A percentile compares a stretch with the other conserved stretches of the same genome.
phyloP scores from a whole-genome alignment of 805 yeast species.

The Kurtzmaniella fragi region DNA sequence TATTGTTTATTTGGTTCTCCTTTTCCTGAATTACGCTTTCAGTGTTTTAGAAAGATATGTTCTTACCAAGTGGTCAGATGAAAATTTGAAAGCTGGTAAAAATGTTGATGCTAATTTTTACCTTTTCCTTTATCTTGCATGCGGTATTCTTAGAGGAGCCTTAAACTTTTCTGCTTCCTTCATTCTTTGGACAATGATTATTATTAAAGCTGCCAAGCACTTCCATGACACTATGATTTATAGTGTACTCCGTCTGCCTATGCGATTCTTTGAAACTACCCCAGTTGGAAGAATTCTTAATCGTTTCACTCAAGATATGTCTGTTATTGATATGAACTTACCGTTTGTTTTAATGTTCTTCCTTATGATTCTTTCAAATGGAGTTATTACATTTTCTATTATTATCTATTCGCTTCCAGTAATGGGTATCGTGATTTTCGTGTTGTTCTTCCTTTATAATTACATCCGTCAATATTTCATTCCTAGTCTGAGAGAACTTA shows the following conservation, averaged over 20 bases:
- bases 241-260: slow-evolving; percentile 32
- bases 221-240: slow-evolving; percentile 35
- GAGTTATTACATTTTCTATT: slow-evolving; percentile 23
- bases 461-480: slow-evolving; percentile 25
- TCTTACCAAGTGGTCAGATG: slow-evolving; percentile 34
- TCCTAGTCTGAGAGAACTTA: slow-evolving; percentile 32
- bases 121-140: slow-evolving; percentile 19
- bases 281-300: slow-evolving; percentile 37
- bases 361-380: slow-evolving; percentile 16
- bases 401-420: slow-evolving; percentile 27
- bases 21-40: slow-evolving; percentile 14
- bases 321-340: slow-evolving; percentile 25
- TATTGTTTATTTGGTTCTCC: slow-evolving; percentile 17
- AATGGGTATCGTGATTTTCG: slow-evolving; percentile 23
- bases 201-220: slow-evolving; percentile 24
- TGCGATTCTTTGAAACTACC: slow-evolving; percentile 39
- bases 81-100: slow-evolving; percentile 17
- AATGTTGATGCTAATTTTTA: slow-evolving; percentile 20
- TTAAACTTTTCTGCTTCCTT: slow-evolving; percentile 22
- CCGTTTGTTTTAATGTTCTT: slow-evolving; percentile 26
- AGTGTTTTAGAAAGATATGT: slow-evolving; percentile 21
- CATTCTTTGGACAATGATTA: slow-evolving; percentile 26
- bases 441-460: slow-evolving; percentile 25
- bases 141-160: slow-evolving; percentile 25
- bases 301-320: slow-evolving; percentile 34